Percentiles rank a stretch among this genome's conserved stretches.
Evolutionary conservation across 129 eudicot species (phyloP).

Genomic region (Pseudognaphalium luteoalbum): DNA sequence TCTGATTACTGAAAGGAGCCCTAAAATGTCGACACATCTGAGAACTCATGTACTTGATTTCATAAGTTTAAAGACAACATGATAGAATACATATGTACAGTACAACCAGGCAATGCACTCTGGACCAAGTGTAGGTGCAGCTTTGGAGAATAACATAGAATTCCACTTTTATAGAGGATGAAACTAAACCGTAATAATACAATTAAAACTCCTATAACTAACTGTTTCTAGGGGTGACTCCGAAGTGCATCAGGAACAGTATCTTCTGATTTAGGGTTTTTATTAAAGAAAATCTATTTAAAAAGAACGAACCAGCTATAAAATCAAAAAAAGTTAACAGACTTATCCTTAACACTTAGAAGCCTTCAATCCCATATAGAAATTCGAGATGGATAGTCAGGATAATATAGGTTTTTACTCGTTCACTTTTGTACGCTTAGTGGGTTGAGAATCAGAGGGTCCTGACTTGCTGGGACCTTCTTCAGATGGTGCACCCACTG

Average conservation of each 20-base stretch:
- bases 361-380: slow-evolving; percentile 6
- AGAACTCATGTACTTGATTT: slow-evolving; percentile 19
- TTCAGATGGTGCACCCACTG: slow-evolving; percentile 33
- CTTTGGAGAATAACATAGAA: slow-evolving; percentile 11
- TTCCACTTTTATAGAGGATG: slow-evolving; percentile 5
- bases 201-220: slow-evolving; percentile 7
- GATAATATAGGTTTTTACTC: slow-evolving; percentile 26
- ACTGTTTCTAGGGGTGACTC: slow-evolving; percentile 17
- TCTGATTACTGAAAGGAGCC: neutral
- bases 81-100: slow-evolving; percentile 26
- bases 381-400: neutral
- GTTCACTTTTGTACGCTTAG: slow-evolving; percentile 61
- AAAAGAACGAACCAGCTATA: slow-evolving; percentile 16
- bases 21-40: neutral
- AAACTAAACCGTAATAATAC: neutral
- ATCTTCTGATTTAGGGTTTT: slow-evolving; percentile 26
- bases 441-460: slow-evolving; percentile 48
- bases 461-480: slow-evolving; percentile 27
- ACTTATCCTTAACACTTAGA: slow-evolving; percentile 19
- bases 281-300: slow-evolving; percentile 22
- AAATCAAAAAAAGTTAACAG: slow-evolving; percentile 10
- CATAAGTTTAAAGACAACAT: slow-evolving; percentile 21
- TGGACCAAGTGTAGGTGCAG: slow-evolving; percentile 24
- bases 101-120: slow-evolving; percentile 25
- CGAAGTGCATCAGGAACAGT: slow-evolving; percentile 3